phyloP scores from a whole-genome alignment of 2,329 filamentous ascomycete species.

The Cylindrodendrum hubeiense region DNA sequence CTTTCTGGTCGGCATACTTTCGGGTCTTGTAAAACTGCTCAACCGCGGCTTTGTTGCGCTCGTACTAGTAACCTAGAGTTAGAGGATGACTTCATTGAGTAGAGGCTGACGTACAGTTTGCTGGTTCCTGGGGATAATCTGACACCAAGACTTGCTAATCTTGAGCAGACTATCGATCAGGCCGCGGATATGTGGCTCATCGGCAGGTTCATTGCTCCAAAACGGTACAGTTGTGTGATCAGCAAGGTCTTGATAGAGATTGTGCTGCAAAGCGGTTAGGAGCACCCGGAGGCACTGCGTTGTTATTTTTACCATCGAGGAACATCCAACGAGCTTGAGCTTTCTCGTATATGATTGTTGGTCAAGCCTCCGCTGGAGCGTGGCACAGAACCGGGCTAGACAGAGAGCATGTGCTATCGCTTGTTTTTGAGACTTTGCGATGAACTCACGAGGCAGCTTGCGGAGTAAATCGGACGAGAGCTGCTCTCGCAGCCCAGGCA shows the following conservation, averaged over 20 bases:
- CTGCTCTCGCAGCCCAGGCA: slow-evolving; percentile 51
- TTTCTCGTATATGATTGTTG: slow-evolving; percentile 40
- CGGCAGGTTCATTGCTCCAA: slow-evolving; percentile 48
- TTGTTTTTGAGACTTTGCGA: slow-evolving; percentile 53
- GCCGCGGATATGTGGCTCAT: slow-evolving; percentile 47
- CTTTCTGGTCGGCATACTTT: slow-evolving; percentile 42
- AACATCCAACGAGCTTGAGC: slow-evolving; percentile 46
- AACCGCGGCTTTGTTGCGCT: slow-evolving; percentile 45
- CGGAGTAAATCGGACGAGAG: slow-evolving; percentile 48
- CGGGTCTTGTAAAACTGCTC: slow-evolving; percentile 49
- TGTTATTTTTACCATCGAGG: slow-evolving; percentile 48
- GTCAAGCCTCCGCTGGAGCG: slow-evolving; percentile 47
- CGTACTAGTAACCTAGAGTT: slow-evolving; percentile 37
- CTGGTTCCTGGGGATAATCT: slow-evolving; percentile 44
- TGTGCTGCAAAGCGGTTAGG: slow-evolving; percentile 51
- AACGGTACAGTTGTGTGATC: slow-evolving; percentile 53
- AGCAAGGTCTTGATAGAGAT: slow-evolving; percentile 50
- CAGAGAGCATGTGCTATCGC: slow-evolving; percentile 54
- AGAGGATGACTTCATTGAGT: not conserved
- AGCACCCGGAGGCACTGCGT: slow-evolving; percentile 49
- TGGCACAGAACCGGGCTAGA: slow-evolving; percentile 52
- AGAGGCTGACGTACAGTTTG: slow-evolving; percentile 40
- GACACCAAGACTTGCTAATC: slow-evolving; percentile 50
- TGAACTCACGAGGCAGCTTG: slow-evolving; percentile 52
- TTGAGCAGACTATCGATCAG: slow-evolving; percentile 51